A percentile compares a stretch with the other conserved stretches of the same genome.
These are phyloP conservation scores for Aspergillus floridensis DNA, from an alignment of 2,329 filamentous ascomycete genomes.

Conservation along the genomic window DNA sequence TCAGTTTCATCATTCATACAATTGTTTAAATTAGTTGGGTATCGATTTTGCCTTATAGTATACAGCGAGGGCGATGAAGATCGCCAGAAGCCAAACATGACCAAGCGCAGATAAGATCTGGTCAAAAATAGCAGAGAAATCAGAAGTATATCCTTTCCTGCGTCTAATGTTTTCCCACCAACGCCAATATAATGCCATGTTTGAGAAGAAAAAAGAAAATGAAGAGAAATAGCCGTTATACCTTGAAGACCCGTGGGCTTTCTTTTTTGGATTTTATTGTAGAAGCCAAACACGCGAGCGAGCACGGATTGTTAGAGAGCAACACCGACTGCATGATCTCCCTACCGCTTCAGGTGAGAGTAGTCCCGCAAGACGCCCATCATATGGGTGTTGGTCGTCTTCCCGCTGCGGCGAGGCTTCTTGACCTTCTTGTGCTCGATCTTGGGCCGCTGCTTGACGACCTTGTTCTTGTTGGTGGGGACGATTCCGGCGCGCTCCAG, in stretches of 20 bases:
- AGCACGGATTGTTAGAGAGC: not conserved
- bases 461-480: conserved; percentile 77
- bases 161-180: not conserved
- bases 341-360: conserved; percentile 46
- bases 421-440: conserved; percentile 68
- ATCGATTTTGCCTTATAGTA: conserved; percentile 12
- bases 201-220: not conserved
- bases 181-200: conserved; percentile 11
- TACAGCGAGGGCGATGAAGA: conserved; percentile 12
- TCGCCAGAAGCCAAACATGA: conserved; percentile 1
- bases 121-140: not conserved
- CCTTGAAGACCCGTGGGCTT: not conserved
- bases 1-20: not conserved
- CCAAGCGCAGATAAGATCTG: not conserved
- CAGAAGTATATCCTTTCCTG: not conserved
- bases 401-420: conserved; percentile 70
- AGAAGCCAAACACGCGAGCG: not conserved
- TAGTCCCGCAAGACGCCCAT: conserved; percentile 75
- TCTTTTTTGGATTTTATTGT: too few species aligned
- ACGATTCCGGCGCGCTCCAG: conserved; percentile 76
- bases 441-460: conserved; percentile 56
- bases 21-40: conserved; percentile 1
- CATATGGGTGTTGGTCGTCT: conserved; percentile 89
- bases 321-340: not conserved
- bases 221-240: not conserved